phyloP scores from a whole-genome alignment of 495 filamentous ascomycete genomes.

The Geopyxis carbonaria region DNA sequence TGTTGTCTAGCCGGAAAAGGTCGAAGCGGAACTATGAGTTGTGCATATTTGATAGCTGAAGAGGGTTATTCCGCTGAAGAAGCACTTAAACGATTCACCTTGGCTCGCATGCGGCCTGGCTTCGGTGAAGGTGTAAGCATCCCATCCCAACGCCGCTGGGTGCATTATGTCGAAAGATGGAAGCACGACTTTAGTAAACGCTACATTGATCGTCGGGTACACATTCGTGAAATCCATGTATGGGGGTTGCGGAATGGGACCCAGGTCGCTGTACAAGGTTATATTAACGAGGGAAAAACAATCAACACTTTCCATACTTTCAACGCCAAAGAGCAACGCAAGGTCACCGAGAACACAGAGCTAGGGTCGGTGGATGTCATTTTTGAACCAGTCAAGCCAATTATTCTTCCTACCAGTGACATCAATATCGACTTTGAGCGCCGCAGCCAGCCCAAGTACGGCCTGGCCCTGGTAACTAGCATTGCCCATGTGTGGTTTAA shows the following conservation, averaged over 20 bases:
- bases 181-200: conserved; percentile 42
- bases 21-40: conserved; percentile 72
- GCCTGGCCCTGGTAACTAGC: conserved; percentile 75
- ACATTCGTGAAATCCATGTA: conserved; percentile 74
- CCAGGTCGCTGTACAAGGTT: conserved; percentile 73
- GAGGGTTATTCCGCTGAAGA: conserved; percentile 68
- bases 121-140: conserved; percentile 89
- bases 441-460: conserved; percentile 57
- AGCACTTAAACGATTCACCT: conserved; percentile 68
- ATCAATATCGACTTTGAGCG: conserved; percentile 80
- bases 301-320: conserved; percentile 78
- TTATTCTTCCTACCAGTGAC: conserved; percentile 63
- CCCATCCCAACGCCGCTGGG: conserved; percentile 73
- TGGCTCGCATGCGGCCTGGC: conserved; percentile 68
- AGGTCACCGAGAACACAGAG: conserved; percentile 35
- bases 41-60: conserved; percentile 76
- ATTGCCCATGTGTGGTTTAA: conserved; percentile 97
- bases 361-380: conserved; percentile 40
- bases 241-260: conserved; percentile 83
- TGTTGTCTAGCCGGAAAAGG: conserved; percentile 69
- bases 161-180: conserved; percentile 85
- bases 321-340: conserved; percentile 50
- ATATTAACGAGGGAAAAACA: conserved; percentile 65
- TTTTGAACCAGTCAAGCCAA: conserved; percentile 48
- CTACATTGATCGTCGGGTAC: conserved; percentile 68